phyloP scores from a whole-genome alignment of 2,329 filamentous ascomycete species.

The Ceratocystis huliohia region DNA sequence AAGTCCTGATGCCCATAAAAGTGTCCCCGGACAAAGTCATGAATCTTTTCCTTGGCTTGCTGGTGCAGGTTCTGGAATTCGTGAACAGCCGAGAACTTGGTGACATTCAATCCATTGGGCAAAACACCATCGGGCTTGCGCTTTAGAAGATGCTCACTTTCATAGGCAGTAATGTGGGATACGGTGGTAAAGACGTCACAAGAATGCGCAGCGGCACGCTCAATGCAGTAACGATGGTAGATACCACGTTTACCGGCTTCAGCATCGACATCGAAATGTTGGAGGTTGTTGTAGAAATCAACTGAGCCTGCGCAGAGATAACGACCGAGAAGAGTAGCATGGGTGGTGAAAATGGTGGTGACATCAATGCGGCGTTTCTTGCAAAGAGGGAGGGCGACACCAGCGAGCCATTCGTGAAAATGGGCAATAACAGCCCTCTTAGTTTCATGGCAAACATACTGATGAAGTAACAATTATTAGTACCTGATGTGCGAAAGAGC shows the following conservation, averaged over 20 bases:
- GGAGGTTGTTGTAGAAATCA: constrained; percentile 98
- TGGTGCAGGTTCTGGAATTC: constrained; percentile 98
- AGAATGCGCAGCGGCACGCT: constrained; percentile 80
- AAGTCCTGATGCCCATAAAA: constrained; percentile 99
- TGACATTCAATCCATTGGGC: constrained; percentile 94
- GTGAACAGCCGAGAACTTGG: constrained; percentile 95
- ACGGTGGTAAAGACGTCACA: constrained; percentile 98
- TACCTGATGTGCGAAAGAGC: neutral
- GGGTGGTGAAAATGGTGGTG: constrained; percentile 96
- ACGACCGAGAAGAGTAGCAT: constrained; percentile 78
- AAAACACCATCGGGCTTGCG: constrained; percentile 93
- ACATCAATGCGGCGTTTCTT: constrained; percentile 93
- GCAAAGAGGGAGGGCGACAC: constrained; percentile 79
- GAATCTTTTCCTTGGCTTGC: constrained; percentile 92
- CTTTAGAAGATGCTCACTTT: constrained; percentile 94
- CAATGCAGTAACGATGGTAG: constrained; percentile 97
- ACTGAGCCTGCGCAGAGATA: constrained; percentile 96
- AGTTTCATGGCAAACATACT: constrained; percentile 93
- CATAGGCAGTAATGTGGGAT: constrained; percentile 95
- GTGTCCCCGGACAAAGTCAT: constrained; percentile 93
- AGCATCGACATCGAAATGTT: constrained; percentile 89
- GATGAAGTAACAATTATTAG: constrained; percentile 12
- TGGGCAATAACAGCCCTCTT: constrained; percentile 87
- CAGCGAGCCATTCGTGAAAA: constrained; percentile 97
- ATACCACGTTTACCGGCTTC: constrained; percentile 97